Conservation (phyloP, 257 asterid species). For the Schizonepeta tenuifolia region DNA sequence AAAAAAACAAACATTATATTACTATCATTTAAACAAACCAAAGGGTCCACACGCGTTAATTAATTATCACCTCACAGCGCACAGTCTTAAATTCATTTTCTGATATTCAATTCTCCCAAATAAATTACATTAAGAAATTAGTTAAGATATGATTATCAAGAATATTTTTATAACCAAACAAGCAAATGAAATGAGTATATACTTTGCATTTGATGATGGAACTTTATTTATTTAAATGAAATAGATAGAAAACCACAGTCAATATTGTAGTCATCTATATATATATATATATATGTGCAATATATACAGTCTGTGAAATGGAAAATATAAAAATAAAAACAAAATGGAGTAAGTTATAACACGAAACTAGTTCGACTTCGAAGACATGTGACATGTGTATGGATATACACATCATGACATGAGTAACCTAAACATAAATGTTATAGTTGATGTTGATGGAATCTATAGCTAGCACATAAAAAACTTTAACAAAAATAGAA, state of each 20-base stretch:
- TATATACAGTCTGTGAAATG: no score
- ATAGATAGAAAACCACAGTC: no score
- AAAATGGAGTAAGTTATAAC: no score
- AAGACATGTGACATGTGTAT: background rate
- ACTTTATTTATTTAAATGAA: no score
- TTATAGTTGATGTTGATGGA: background rate
- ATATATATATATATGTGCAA: no score
- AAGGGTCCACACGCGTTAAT: slow-evolving; percentile 41
- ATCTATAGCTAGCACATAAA: background rate
- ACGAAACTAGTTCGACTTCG: no score
- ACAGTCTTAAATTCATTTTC: background rate
- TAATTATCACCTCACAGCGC: slow-evolving; percentile 15
- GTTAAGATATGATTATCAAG: background rate
- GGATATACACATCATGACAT: background rate
- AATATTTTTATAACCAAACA: background rate
- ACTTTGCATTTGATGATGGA: no score
- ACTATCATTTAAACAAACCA: slow-evolving; percentile 18
- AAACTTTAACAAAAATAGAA: background rate
- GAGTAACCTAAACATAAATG: background rate
- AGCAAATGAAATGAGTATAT: background rate
- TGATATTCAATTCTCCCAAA: background rate
- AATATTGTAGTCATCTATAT: no score
- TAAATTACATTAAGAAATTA: background rate
- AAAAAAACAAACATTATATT: no score
- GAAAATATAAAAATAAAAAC: no score